These are phyloP conservation scores for Murraya paniculata DNA, from an alignment of 345 rosid species.

Conservation along the genomic window DNA sequence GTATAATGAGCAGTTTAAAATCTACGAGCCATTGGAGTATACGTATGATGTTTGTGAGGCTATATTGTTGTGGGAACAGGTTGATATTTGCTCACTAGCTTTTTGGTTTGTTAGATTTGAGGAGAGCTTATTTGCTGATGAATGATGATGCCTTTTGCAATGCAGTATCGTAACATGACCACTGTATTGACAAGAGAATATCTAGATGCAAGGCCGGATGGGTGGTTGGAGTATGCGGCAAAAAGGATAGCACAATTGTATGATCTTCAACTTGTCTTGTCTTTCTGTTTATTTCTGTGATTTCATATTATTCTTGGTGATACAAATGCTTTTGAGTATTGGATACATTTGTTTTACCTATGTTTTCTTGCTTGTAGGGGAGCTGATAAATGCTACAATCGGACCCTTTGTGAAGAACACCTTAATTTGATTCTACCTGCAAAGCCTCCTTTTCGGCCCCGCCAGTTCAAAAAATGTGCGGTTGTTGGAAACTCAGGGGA, in stretches of 20 bases:
- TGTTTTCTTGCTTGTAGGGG: constrained; percentile 53
- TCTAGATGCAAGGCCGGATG: constrained; percentile 85
- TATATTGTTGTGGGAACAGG: constrained; percentile 96
- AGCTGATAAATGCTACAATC: constrained; percentile 75
- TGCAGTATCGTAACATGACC: constrained; percentile 98
- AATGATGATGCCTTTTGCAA: constrained; percentile 20
- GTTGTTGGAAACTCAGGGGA: constrained; percentile 98
- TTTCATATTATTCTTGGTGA: constrained; percentile 2
- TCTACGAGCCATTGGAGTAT: constrained; percentile 87
- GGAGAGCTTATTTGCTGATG: constrained; percentile 16
- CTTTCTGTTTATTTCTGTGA: background rate
- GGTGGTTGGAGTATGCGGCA: constrained; percentile 96
- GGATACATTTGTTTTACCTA: background rate
- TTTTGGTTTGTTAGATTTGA: background rate
- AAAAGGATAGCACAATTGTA: constrained; percentile 92
- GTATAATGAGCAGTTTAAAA: constrained; percentile 86
- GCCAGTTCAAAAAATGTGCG: constrained; percentile 80
- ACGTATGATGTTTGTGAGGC: constrained; percentile 85
- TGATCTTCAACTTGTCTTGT: constrained; percentile 15
- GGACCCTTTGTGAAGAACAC: constrained; percentile 81
- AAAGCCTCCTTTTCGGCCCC: constrained; percentile 79
- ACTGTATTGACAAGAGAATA: constrained; percentile 93
- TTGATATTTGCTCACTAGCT: constrained; percentile 25
- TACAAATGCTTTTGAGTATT: background rate
- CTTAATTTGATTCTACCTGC: constrained; percentile 83